These are phyloP conservation scores for Fusarium sublunatum DNA, from an alignment of 2,329 filamentous ascomycete genomes.

Conservation along the genomic window DNA sequence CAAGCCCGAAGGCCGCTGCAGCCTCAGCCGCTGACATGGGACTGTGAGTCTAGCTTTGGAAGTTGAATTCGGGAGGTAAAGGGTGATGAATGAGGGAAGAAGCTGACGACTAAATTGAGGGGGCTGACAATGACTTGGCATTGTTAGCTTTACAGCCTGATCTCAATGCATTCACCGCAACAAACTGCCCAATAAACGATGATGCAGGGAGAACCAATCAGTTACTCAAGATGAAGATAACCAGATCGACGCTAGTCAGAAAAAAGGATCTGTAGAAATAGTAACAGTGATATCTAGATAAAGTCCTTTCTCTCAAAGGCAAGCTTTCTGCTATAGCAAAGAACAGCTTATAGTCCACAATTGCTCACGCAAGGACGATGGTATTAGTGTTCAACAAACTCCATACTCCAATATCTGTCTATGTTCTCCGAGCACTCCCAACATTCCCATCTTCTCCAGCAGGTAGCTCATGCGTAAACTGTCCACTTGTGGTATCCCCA, in stretches of 20 bases:
- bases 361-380: neutral
- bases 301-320: too few species aligned
- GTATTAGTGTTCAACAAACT: neutral
- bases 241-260: too few species aligned
- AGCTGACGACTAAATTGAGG: too few species aligned
- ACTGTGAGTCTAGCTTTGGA: neutral
- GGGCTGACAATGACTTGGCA: too few species aligned
- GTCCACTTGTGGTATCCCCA: neutral
- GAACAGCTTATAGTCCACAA: too few species aligned
- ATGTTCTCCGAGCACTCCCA: neutral
- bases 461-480: constrained; percentile 4
- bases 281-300: too few species aligned
- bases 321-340: too few species aligned
- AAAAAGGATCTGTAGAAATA: too few species aligned
- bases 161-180: neutral
- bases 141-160: neutral
- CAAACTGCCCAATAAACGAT: neutral
- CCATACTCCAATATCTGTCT: neutral
- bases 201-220: too few species aligned
- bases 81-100: too few species aligned
- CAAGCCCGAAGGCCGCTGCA: neutral
- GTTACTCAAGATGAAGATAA: too few species aligned
- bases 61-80: too few species aligned
- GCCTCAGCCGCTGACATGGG: constrained; percentile 2
- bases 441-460: neutral